A percentile compares a stretch with the other conserved stretches of the same genome.
Evolutionary conservation across 2,329 filamentous ascomycete genomes (phyloP).

Genomic region (Sporothrix phasma): DNA sequence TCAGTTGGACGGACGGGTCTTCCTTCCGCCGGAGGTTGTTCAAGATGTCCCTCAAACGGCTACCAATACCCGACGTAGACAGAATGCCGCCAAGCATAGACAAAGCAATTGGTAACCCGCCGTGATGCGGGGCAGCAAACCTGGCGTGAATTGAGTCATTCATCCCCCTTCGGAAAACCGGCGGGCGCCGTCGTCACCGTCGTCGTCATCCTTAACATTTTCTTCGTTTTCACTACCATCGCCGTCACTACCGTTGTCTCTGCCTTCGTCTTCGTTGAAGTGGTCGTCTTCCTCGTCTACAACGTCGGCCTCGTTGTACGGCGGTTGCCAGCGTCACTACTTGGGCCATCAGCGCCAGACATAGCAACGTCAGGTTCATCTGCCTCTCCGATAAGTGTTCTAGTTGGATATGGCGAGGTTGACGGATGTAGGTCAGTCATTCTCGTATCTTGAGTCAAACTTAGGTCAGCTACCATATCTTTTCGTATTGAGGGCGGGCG

Average conservation of each 20-base stretch:
- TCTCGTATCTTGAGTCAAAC: neutral
- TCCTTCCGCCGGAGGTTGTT: slow-evolving; percentile 71
- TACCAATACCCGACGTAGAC: slow-evolving; percentile 77
- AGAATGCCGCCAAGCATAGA: slow-evolving; percentile 87
- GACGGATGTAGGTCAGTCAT: slow-evolving; percentile 22
- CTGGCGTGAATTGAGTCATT: slow-evolving; percentile 45
- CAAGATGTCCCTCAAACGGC: slow-evolving; percentile 68
- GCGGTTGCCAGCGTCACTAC: slow-evolving; percentile 23
- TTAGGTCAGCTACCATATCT: neutral
- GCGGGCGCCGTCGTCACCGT: slow-evolving; percentile 30
- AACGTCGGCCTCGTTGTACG: neutral
- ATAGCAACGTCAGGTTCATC: slow-evolving; percentile 58
- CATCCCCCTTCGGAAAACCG: slow-evolving; percentile 27
- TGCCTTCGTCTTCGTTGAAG: neutral
- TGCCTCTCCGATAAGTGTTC: slow-evolving; percentile 43
- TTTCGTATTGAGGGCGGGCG: neutral
- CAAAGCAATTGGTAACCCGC: slow-evolving; percentile 67
- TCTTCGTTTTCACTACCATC: slow-evolving; percentile 30
- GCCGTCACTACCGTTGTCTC: neutral
- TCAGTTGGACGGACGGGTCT: slow-evolving; percentile 77
- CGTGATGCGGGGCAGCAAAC: slow-evolving; percentile 57
- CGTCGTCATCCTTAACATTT: slow-evolving; percentile 23
- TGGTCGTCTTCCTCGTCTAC: slow-evolving; percentile 29
- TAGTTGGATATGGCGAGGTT: slow-evolving; percentile 24
- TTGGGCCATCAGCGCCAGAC: slow-evolving; percentile 55